Evolutionary conservation across 2,329 filamentous ascomycete genomes (phyloP), one percentile per base, ranked within the genome.

Genomic region (Hypoxylon sp.): DNA sequence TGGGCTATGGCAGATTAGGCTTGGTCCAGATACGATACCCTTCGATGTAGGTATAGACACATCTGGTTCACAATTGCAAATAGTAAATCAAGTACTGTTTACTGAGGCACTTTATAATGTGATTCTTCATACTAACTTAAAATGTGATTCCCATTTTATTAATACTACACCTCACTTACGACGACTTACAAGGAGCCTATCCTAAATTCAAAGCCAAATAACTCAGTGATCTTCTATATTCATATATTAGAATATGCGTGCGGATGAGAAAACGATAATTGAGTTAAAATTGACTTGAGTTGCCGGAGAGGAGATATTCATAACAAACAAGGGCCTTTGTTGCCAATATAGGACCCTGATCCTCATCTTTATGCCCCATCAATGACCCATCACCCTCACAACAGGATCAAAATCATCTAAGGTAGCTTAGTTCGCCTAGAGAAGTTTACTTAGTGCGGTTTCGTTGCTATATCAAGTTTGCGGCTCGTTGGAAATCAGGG

Each of bases 31-130:
- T 65, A 72, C 66, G 70, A 75, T 75, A 75, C 72, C 74, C 73
- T 74, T 75, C 66, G 65, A 72, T 74, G 68, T 75, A 72, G 70
- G 71, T 72, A 74, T 74, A 75, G 72, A 74, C 57, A 73, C 58
- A 71, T 29, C 59, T 44, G 64, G 61, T 62, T 65, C 67, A 59
- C 31, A 51, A 65, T 66, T 69, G 63, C 67, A 68, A 68, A 71
- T 67, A 71, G 67, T 63, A 71, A 69, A 68, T 39, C 52, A 71
- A 70, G 39, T 65, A 72, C 56, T 70, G 57, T 68, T 29, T 44
- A 56, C 26, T 13, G 24, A 63, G 39, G 56, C 6, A 24, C 22
- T 17, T 29, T 61, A 13, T 51, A 26, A 31, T 46, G 44, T 50
- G 35, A 22, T 17, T 24, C 5, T 22, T 56, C 13, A 48, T 9